These are phyloP conservation scores for Alternaria conjuncta DNA, from an alignment of 2,329 filamentous ascomycete genomes.

Conservation along the genomic window DNA sequence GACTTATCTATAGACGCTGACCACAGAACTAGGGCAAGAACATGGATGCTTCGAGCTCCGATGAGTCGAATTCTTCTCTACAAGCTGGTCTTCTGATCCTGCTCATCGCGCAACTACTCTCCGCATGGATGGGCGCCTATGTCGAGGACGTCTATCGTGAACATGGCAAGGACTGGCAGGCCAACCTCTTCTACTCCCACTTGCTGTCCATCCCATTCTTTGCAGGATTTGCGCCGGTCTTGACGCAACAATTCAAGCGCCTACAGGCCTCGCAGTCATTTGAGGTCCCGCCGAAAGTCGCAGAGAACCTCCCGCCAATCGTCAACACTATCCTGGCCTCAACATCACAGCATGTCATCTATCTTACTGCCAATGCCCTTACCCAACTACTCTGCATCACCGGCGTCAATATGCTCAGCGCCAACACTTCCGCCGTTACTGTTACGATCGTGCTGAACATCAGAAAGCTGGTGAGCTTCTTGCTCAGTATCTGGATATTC, in stretches of 20 bases:
- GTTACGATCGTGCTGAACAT: slow-evolving; percentile 97
- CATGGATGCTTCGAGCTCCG: slow-evolving; percentile 50
- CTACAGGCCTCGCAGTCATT: slow-evolving; percentile 70
- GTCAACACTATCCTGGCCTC: slow-evolving; percentile 40
- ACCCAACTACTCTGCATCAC: slow-evolving; percentile 96
- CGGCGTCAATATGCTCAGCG: slow-evolving; percentile 91
- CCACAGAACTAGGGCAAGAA: slow-evolving; percentile 48
- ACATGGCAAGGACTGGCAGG: slow-evolving; percentile 90
- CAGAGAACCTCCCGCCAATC: slow-evolving; percentile 35
- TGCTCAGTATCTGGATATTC: slow-evolving; percentile 93
- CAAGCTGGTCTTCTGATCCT: slow-evolving; percentile 79
- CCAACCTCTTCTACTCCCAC: slow-evolving; percentile 94
- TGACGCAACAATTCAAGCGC: slow-evolving; percentile 68
- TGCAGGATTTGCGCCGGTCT: slow-evolving; percentile 70
- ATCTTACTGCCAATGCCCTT: slow-evolving; percentile 76
- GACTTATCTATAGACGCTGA: slow-evolving; percentile 15
- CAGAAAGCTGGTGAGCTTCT: slow-evolving; percentile 86
- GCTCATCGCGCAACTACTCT: slow-evolving; percentile 85
- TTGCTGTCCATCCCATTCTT: slow-evolving; percentile 79
- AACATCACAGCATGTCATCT: slow-evolving; percentile 72
- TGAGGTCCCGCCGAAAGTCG: slow-evolving; percentile 42
- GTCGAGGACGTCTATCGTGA: slow-evolving; percentile 87
- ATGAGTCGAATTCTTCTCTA: slow-evolving; percentile 56
- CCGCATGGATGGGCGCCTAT: slow-evolving; percentile 93
- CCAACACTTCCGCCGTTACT: slow-evolving; percentile 86